Percentiles rank a stretch among this genome's conserved stretches.
Conservation (phyloP, 345 rosid species). For the Stellera chamaejasme region DNA sequence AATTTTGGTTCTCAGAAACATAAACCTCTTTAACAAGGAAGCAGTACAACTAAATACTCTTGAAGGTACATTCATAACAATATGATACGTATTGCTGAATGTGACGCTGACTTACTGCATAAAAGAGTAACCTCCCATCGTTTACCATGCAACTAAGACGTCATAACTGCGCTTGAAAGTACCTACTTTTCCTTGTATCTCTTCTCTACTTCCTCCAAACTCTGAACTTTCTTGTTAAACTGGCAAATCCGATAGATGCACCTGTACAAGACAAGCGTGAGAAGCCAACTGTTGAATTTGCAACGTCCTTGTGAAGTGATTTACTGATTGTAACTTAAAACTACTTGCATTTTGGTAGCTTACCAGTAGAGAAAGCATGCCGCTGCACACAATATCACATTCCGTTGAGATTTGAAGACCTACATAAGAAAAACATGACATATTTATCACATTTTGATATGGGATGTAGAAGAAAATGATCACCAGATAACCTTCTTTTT, state of each 20-base stretch:
- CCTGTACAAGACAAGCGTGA: constrained; percentile 34
- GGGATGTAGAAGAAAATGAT: neutral
- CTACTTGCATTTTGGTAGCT: neutral
- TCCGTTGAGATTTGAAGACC: constrained; percentile 88
- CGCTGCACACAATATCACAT: constrained; percentile 63
- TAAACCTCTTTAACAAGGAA: no score
- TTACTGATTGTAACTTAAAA: neutral
- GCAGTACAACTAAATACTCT: no score
- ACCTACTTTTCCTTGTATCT: constrained; percentile 52
- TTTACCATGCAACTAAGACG: no score
- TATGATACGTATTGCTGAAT: no score
- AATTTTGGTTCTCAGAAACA: no score
- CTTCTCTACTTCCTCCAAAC: constrained; percentile 76
- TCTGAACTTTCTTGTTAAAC: constrained; percentile 60
- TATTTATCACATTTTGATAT: neutral
- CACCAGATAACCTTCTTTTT: neutral
- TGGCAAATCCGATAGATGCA: constrained; percentile 72
- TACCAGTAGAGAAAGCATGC: constrained; percentile 93
- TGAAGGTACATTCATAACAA: no score
- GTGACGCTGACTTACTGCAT: no score
- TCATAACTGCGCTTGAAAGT: neutral
- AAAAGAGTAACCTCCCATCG: no score
- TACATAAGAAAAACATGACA: constrained; percentile 18
- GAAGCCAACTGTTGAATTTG: constrained; percentile 6
- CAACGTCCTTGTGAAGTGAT: neutral